phyloP scores from a whole-genome alignment of 2,329 filamentous ascomycete genomes.

The Trichoderma aggressivum region DNA sequence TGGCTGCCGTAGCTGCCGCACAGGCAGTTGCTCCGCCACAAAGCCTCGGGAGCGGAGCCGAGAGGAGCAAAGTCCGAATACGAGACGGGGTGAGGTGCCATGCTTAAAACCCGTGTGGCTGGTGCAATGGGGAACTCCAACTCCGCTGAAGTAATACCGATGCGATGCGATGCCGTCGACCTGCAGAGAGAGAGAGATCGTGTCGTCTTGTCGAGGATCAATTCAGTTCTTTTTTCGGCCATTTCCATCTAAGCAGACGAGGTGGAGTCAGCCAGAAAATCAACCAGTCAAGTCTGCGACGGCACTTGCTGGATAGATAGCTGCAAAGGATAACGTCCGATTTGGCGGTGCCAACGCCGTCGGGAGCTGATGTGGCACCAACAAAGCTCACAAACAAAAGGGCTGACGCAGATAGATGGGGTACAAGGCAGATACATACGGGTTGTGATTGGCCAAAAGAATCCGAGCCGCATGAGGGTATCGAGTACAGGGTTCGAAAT shows the following conservation, averaged over 20 bases:
- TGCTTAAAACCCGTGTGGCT: neutral
- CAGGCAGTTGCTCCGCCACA: conserved; percentile 15
- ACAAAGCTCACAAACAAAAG: neutral
- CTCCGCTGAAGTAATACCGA: neutral
- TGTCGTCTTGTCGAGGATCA: neutral
- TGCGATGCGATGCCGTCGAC: neutral
- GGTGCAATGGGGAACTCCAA: no score
- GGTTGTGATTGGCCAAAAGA: conserved; percentile 3
- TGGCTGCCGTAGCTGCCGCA: conserved; percentile 16
- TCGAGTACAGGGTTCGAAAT: neutral
- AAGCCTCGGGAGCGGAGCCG: conserved; percentile 9
- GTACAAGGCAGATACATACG: neutral
- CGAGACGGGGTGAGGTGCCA: neutral
- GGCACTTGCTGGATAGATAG: neutral
- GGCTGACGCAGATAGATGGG: neutral
- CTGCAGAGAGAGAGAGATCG: neutral
- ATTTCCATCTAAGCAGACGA: neutral
- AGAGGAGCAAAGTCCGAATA: conserved; percentile 13
- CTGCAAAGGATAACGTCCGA: neutral
- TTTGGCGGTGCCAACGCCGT: neutral
- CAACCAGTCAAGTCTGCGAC: neutral
- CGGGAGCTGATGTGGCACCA: neutral
- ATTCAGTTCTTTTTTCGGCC: neutral
- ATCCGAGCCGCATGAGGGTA: neutral
- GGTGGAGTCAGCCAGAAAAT: neutral